Percentiles rank a stretch among this genome's conserved stretches.
Evolutionary conservation across 1,284 basidiomycete genomes (phyloP).

Genomic region (Sparassis latifolia): DNA sequence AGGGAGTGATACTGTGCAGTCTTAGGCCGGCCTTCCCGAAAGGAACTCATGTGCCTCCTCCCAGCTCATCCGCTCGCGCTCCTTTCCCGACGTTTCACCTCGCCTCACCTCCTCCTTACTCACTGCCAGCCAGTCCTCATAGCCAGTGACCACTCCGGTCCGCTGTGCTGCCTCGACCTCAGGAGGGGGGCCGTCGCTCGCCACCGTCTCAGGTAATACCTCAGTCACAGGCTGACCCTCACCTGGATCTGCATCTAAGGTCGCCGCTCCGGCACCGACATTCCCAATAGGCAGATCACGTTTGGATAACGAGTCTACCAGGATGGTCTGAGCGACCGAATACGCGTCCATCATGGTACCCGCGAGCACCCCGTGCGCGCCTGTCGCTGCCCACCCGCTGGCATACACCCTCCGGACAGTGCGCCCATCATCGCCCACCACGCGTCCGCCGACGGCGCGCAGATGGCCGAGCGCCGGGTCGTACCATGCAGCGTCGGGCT

Average conservation of each 20-base stretch:
- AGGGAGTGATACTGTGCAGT: background rate
- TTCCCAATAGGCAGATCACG: slow-evolving; percentile 11
- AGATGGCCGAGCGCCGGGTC: slow-evolving; percentile 49
- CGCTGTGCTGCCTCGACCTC: slow-evolving; percentile 52
- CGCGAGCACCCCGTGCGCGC: slow-evolving; percentile 90
- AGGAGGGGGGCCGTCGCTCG: slow-evolving; percentile 40
- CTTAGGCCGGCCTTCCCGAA: background rate
- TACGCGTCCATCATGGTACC: slow-evolving; percentile 95
- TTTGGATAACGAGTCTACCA: slow-evolving; percentile 43
- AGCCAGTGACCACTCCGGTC: slow-evolving; percentile 45
- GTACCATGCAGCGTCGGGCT: slow-evolving; percentile 48
- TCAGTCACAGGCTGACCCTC: slow-evolving; percentile 2
- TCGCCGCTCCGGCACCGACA: slow-evolving; percentile 8
- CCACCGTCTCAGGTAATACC: slow-evolving; percentile 42
- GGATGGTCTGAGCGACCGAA: slow-evolving; percentile 64
- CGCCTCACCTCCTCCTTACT: slow-evolving; percentile 60
- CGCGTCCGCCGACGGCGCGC: slow-evolving; percentile 45
- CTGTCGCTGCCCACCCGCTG: slow-evolving; percentile 90
- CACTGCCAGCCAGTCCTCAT: slow-evolving; percentile 64
- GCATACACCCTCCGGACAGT: slow-evolving; percentile 72
- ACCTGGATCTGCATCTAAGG: slow-evolving; percentile 10
- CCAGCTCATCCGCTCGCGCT: slow-evolving; percentile 76
- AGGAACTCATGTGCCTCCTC: slow-evolving; percentile 42
- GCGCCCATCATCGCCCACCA: slow-evolving; percentile 39
- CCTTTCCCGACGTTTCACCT: slow-evolving; percentile 58